Evolutionary conservation across 2,329 filamentous ascomycete species (phyloP).

Genomic region (Calonectria ilicicola): DNA sequence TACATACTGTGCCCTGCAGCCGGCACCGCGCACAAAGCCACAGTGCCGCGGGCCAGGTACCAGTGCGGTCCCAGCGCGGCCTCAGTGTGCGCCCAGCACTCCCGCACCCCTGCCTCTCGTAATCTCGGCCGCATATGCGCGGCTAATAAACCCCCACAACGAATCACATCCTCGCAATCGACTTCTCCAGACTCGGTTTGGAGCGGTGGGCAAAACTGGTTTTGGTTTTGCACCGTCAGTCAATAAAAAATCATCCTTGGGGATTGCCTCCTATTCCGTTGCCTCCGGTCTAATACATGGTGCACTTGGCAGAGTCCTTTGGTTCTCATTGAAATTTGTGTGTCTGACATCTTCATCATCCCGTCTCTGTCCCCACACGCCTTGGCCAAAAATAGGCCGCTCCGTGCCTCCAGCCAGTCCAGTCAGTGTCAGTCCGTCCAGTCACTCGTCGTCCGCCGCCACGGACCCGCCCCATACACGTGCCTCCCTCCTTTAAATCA

Average conservation of each 20-base stretch:
- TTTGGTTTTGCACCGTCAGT: neutral
- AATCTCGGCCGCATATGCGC: slow-evolving; percentile 46
- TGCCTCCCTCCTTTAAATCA: slow-evolving; percentile 6
- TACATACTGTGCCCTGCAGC: slow-evolving; percentile 26
- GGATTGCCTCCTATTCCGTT: neutral
- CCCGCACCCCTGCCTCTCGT: slow-evolving; percentile 32
- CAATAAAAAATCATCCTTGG: neutral
- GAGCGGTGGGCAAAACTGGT: neutral
- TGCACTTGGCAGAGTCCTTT: neutral
- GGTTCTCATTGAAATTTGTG: neutral
- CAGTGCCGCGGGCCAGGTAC: slow-evolving; percentile 28
- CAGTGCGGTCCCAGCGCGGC: too few species aligned
- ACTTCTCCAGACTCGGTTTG: slow-evolving; percentile 1
- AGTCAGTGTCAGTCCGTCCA: too few species aligned
- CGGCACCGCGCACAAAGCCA: neutral
- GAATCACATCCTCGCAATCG: slow-evolving; percentile 33
- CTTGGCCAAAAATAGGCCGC: slow-evolving; percentile 1
- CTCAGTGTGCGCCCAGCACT: neutral
- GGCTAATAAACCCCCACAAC: slow-evolving; percentile 37
- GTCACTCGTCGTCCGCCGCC: neutral
- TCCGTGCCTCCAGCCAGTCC: too few species aligned
- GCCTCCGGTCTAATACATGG: neutral
- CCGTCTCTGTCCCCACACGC: slow-evolving; percentile 1
- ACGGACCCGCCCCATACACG: neutral
- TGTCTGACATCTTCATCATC: neutral